These are phyloP conservation scores for Rhodomyrtus tomentosa DNA, from an alignment of 345 rosid species.

Conservation along the genomic window DNA sequence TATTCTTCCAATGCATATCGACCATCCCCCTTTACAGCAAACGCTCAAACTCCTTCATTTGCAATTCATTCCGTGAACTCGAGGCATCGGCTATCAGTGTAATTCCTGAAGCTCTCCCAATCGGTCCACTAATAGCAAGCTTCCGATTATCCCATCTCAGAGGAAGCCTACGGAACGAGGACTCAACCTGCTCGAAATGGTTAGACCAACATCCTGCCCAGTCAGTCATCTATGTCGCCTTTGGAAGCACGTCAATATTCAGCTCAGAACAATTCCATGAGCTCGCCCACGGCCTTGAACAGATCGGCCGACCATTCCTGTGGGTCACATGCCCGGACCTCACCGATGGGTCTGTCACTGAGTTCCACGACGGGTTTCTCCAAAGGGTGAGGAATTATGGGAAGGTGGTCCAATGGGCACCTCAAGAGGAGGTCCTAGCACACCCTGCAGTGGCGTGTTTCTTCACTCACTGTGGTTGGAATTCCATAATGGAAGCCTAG, in stretches of 20 bases:
- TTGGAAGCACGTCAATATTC: constrained; percentile 20
- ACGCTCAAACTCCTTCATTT: constrained; percentile 1
- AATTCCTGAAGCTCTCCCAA: constrained; percentile 7
- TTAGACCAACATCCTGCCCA: constrained; percentile 22
- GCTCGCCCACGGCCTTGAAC: constrained; percentile 24
- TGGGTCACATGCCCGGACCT: constrained; percentile 19
- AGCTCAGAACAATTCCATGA: constrained; percentile 20
- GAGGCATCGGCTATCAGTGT: neutral
- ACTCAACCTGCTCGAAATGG: constrained; percentile 22
- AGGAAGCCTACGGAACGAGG: constrained; percentile 14
- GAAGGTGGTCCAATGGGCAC: constrained; percentile 10
- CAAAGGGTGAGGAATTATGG: neutral
- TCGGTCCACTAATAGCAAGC: constrained; percentile 17
- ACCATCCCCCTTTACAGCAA: neutral
- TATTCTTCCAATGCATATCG: neutral
- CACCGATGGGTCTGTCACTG: neutral
- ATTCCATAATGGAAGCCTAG: neutral
- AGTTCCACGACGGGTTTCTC: constrained; percentile 1
- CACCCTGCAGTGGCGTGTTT: constrained; percentile 17
- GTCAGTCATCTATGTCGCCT: constrained; percentile 38
- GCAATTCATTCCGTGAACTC: constrained; percentile 3
- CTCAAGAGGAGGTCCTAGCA: constrained; percentile 12
- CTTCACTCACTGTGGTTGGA: constrained; percentile 20
- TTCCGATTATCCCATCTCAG: neutral
- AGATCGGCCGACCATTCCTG: constrained; percentile 10